phyloP scores from a whole-genome alignment of 2,329 filamentous ascomycete genomes.

The Xenosphaeropsis pyriputrescens region DNA sequence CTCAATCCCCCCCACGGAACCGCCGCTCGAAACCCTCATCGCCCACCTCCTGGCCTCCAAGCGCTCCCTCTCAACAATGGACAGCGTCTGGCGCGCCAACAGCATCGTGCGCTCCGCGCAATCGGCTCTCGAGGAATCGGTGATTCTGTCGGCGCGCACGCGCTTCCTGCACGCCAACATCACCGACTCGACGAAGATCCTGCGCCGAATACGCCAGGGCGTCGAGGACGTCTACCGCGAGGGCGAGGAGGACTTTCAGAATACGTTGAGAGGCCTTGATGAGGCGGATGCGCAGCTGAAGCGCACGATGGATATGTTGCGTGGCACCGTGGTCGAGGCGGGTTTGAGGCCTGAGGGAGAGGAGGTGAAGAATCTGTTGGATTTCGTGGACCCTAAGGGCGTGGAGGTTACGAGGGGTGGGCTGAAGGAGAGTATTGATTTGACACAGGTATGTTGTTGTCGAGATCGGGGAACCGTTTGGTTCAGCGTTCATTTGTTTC shows the following conservation, averaged over 20 bases:
- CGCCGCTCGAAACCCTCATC: constrained; percentile 62
- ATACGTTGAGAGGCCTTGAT: constrained; percentile 49
- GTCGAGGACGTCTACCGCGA: constrained; percentile 40
- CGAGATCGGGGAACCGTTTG: no score
- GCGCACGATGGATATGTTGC: constrained; percentile 49
- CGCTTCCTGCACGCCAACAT: constrained; percentile 53
- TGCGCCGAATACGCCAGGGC: constrained; percentile 33
- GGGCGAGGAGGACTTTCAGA: constrained; percentile 41
- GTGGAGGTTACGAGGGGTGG: constrained; percentile 51
- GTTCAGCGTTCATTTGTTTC: background rate
- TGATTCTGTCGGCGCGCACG: constrained; percentile 55
- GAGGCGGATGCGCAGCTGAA: constrained; percentile 48
- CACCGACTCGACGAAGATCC: constrained; percentile 34
- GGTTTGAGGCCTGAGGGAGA: constrained; percentile 44
- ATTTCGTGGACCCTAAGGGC: constrained; percentile 62
- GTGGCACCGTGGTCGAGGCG: constrained; percentile 47
- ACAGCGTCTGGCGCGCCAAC: constrained; percentile 71
- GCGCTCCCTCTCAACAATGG: constrained; percentile 71
- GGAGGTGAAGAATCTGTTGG: constrained; percentile 47
- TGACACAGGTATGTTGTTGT: constrained; percentile 39
- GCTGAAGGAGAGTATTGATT: constrained; percentile 56
- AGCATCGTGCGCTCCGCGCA: constrained; percentile 70
- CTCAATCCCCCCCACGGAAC: constrained; percentile 5
- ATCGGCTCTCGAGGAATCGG: constrained; percentile 61
- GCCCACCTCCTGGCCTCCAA: constrained; percentile 77